phyloP scores from a whole-genome alignment of 2,329 filamentous ascomycete genomes.

The Corniculantispora saksenae region DNA sequence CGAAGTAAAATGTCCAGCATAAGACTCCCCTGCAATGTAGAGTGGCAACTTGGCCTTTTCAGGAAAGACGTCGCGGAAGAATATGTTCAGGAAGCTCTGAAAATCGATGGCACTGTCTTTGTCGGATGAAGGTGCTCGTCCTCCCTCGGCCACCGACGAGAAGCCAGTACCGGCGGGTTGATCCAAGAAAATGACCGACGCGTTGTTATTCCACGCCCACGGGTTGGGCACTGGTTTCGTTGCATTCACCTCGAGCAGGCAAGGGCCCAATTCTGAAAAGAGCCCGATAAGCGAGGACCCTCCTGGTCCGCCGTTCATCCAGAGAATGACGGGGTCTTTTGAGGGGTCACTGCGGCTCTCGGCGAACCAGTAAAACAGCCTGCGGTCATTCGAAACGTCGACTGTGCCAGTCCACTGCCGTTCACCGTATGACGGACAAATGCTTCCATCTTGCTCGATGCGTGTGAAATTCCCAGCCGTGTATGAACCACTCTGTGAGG shows the following conservation, averaged over 20 bases:
- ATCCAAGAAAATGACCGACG: slow-evolving; percentile 43
- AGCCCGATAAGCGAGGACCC: slow-evolving; percentile 67
- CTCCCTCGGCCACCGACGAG: slow-evolving; percentile 41
- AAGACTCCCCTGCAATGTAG: slow-evolving; percentile 56
- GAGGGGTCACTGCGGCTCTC: slow-evolving; percentile 90
- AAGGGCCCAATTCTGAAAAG: slow-evolving; percentile 22
- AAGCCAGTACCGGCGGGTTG: slow-evolving; percentile 60
- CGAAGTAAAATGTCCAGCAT: slow-evolving; percentile 64
- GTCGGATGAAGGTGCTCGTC: slow-evolving; percentile 36
- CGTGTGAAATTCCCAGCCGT: slow-evolving; percentile 1
- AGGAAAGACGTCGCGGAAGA: slow-evolving; percentile 45
- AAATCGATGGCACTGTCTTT: slow-evolving; percentile 47
- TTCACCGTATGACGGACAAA: slow-evolving; percentile 12
- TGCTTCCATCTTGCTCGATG: slow-evolving; percentile 1
- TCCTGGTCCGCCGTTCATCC: slow-evolving; percentile 87
- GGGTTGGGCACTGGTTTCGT: slow-evolving; percentile 21
- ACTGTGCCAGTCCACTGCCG: slow-evolving; percentile 16
- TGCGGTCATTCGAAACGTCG: slow-evolving; percentile 11
- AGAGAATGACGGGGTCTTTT: slow-evolving; percentile 85
- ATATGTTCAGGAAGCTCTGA: slow-evolving; percentile 49
- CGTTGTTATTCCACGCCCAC: slow-evolving; percentile 24
- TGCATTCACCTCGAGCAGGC: slow-evolving; percentile 20
- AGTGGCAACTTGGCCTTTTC: slow-evolving; percentile 37
- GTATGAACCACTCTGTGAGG: not conserved
- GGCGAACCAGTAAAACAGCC: slow-evolving; percentile 68